phyloP scores from a whole-genome alignment of 1,139 yeast genomes.

The Blastobotrys malaysiensis region DNA sequence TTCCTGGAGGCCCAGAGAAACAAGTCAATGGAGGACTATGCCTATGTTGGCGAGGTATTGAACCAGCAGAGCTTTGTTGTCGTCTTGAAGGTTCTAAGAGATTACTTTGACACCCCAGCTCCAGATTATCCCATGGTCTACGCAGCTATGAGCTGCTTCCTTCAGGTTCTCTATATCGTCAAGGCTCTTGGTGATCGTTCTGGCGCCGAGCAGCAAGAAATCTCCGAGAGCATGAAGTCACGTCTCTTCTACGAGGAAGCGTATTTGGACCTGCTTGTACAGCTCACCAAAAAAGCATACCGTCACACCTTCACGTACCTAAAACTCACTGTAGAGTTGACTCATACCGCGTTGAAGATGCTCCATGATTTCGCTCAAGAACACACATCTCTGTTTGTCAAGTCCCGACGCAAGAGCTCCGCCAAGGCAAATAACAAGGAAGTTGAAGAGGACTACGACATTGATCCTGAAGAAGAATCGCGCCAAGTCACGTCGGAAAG shows the following conservation, averaged over 20 bases:
- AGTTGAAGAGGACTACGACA: slow-evolving; percentile 44
- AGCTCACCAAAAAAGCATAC: slow-evolving; percentile 60
- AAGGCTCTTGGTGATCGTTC: slow-evolving; percentile 42
- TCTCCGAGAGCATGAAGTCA: slow-evolving; percentile 47
- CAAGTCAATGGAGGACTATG: slow-evolving; percentile 33
- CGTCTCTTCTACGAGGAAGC: slow-evolving; percentile 61
- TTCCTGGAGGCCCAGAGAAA: slow-evolving; percentile 42
- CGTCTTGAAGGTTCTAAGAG: slow-evolving; percentile 52
- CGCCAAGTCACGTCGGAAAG: slow-evolving; percentile 43
- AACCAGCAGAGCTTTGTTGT: slow-evolving; percentile 61
- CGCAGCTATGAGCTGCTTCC: slow-evolving; percentile 65
- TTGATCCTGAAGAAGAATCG: slow-evolving; percentile 31
- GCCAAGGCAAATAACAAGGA: slow-evolving; percentile 30
- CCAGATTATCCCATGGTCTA: slow-evolving; percentile 41
- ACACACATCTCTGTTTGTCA: slow-evolving; percentile 52
- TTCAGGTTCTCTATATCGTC: slow-evolving; percentile 56
- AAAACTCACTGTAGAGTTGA: slow-evolving; percentile 57
- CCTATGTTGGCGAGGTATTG: slow-evolving; percentile 62
- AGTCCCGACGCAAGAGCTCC: slow-evolving; percentile 38
- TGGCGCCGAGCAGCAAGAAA: slow-evolving; percentile 40
- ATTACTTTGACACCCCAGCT: slow-evolving; percentile 40
- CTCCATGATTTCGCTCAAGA: slow-evolving; percentile 64
- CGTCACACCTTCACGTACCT: slow-evolving; percentile 63
- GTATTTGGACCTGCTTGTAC: slow-evolving; percentile 53
- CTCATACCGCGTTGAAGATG: slow-evolving; percentile 60